phyloP scores from a whole-genome alignment of 768 basidiomycete species.

The Xanthoconium stramineum region DNA sequence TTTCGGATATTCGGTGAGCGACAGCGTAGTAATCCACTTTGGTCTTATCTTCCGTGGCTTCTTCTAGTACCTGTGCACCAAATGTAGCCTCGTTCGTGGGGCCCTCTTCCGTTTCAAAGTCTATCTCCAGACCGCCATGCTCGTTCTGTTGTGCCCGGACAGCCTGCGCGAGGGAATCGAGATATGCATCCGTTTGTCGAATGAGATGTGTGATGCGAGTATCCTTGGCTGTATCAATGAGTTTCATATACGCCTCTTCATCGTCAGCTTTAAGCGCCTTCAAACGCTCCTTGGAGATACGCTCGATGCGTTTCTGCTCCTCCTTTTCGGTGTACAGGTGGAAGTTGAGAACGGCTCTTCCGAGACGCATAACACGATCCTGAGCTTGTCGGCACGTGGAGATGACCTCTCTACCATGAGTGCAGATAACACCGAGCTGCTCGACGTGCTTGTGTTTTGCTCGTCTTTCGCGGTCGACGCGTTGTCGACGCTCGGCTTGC shows the following conservation, averaged over 20 bases:
- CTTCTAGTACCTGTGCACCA: conserved; percentile 71
- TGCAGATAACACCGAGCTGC: conserved; percentile 82
- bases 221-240: conserved; percentile 98
- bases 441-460: conserved; percentile 97
- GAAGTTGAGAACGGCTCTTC: conserved; percentile 77
- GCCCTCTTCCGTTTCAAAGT: conserved; percentile 63
- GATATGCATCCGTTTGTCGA: conserved; percentile 89
- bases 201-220: conserved; percentile 97
- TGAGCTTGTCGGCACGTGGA: conserved; percentile 65
- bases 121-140: conserved; percentile 34
- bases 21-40: conserved; percentile 97
- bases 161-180: conserved; percentile 92
- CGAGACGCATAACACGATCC: conserved; percentile 57
- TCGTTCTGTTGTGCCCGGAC: conserved; percentile 91
- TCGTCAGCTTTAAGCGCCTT: conserved; percentile 97
- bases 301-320: conserved; percentile 95
- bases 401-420: conserved; percentile 76
- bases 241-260: conserved; percentile 99
- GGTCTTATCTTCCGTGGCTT: conserved; percentile 55
- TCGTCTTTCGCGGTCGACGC: conserved; percentile 85
- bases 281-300: conserved; percentile 95
- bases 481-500: conserved; percentile 85
- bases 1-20: conserved; percentile 90
- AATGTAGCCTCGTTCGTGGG: conserved; percentile 87
- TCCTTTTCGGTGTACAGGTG: conserved; percentile 94